Percentiles rank a stretch among this genome's conserved stretches.
Conservation (phyloP, 1,284 basidiomycete genomes). For the Ceratobasidium sp. region DNA sequence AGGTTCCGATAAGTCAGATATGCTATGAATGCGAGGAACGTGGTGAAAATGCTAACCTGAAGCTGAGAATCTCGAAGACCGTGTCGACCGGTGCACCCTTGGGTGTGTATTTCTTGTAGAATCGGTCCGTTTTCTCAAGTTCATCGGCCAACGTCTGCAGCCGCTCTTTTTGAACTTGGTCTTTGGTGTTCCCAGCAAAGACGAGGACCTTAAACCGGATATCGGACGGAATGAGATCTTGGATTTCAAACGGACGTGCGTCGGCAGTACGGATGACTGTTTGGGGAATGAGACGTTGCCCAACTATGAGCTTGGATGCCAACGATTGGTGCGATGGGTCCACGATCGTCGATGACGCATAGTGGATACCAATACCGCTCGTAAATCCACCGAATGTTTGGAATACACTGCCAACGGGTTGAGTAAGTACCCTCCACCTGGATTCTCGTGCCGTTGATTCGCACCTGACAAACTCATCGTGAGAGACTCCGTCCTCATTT, state of each 20-base stretch:
- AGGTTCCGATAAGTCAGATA: no score
- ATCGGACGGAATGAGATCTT: conserved; percentile 77
- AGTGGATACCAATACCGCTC: conserved; percentile 76
- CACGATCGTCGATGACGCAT: conserved; percentile 69
- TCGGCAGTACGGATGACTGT: conserved; percentile 75
- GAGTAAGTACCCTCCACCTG: conserved; percentile 15
- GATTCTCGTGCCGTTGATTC: conserved; percentile 48
- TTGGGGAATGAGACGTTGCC: conserved; percentile 72
- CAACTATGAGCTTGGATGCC: conserved; percentile 67
- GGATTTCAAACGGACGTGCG: conserved; percentile 73
- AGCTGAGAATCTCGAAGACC: conserved; percentile 70
- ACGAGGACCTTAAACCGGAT: conserved; percentile 80
- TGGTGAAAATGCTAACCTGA: conserved; percentile 55
- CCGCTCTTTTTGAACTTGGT: conserved; percentile 60
- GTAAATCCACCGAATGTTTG: conserved; percentile 63
- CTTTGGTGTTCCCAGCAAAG: conserved; percentile 71
- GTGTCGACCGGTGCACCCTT: conserved; percentile 56
- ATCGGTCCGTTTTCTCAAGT: conserved; percentile 59
- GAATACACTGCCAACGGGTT: conserved; percentile 63
- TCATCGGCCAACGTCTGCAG: conserved; percentile 64
- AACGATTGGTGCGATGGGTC: conserved; percentile 62
- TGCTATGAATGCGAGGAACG: no score
- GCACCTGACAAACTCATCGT: conserved; percentile 74
- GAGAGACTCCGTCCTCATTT: conserved; percentile 74
- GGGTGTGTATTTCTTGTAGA: conserved; percentile 58